Evolutionary conservation across 306 rosid species (phyloP).

Genomic region (Cyamopsis tetragonoloba): DNA sequence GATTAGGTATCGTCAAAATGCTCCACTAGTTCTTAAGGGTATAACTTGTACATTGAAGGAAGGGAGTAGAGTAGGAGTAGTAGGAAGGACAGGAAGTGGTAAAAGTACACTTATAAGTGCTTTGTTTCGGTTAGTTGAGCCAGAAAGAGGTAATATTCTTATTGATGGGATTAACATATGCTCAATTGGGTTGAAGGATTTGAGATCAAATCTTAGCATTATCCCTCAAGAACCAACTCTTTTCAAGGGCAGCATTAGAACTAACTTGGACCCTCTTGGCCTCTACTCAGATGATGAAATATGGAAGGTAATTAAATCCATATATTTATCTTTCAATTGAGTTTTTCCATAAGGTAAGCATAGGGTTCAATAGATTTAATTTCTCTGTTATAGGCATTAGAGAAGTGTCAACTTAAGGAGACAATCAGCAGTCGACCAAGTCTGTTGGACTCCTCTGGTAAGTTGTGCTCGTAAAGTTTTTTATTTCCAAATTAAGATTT

Average conservation of each 20-base stretch:
- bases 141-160: constrained; percentile 44
- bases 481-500: too few species aligned
- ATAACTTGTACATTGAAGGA: constrained; percentile 63
- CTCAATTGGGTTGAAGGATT: constrained; percentile 65
- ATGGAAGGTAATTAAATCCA: constrained; percentile 51
- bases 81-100: constrained; percentile 80
- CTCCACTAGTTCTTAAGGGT: constrained; percentile 63
- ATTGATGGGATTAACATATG: constrained; percentile 61
- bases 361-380: not conserved
- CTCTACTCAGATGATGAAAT: constrained; percentile 66
- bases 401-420: constrained; percentile 72
- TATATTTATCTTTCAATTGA: not conserved
- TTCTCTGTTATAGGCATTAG: constrained; percentile 42
- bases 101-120: constrained; percentile 76
- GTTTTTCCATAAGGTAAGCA: not conserved
- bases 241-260: constrained; percentile 63
- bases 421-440: constrained; percentile 45
- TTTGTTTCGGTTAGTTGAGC: constrained; percentile 79
- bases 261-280: constrained; percentile 71
- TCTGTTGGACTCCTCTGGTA: constrained; percentile 62
- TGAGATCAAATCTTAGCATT: constrained; percentile 66
- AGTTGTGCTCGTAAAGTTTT: too few species aligned
- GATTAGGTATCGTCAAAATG: constrained; percentile 58
- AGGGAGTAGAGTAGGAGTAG: constrained; percentile 69
- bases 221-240: constrained; percentile 87